Percentiles rank a stretch among this genome's conserved stretches.
Conservation (phyloP, 2,329 filamentous ascomycete genomes). For the Periconia macrospinosa region DNA sequence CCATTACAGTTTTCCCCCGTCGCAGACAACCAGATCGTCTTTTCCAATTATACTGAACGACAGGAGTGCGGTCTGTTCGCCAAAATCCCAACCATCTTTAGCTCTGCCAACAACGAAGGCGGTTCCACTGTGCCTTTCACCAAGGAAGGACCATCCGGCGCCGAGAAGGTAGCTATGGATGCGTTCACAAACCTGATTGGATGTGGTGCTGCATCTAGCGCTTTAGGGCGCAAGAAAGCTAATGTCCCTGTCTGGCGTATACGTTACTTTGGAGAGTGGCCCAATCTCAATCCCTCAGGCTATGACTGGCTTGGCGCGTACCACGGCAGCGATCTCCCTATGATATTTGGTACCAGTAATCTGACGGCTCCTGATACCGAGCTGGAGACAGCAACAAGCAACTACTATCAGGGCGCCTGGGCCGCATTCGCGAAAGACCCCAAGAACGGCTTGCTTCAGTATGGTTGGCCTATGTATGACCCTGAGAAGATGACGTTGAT, state of each 20-base stretch:
- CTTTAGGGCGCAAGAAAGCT: constrained; percentile 16
- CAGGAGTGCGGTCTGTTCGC: constrained; percentile 19
- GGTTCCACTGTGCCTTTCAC: constrained; percentile 15
- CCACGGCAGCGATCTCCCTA: constrained; percentile 25
- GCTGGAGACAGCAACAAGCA: constrained; percentile 27
- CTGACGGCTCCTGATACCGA: constrained; percentile 16
- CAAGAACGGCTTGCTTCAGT: constrained; percentile 12
- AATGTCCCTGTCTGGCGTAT: constrained; percentile 20
- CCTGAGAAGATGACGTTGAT: constrained; percentile 16
- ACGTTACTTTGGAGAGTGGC: constrained; percentile 21
- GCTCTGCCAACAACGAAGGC: constrained; percentile 18
- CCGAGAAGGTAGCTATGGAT: constrained; percentile 21
- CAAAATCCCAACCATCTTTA: constrained; percentile 16
- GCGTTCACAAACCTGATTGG: constrained; percentile 17
- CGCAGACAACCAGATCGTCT: constrained; percentile 22
- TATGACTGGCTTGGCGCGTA: constrained; percentile 25
- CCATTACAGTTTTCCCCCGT: constrained; percentile 26
- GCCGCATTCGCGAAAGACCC: constrained; percentile 36
- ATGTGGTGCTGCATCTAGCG: constrained; percentile 17
- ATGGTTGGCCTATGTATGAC: constrained; percentile 18
- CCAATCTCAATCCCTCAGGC: constrained; percentile 22
- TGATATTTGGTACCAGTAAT: constrained; percentile 27
- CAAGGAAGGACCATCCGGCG: constrained; percentile 11
- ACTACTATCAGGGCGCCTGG: constrained; percentile 36
- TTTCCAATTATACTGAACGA: constrained; percentile 27